Base-by-base conservation (phyloP, 768 basidiomycete genomes). In the Kwoniella heveanensis region DNA sequence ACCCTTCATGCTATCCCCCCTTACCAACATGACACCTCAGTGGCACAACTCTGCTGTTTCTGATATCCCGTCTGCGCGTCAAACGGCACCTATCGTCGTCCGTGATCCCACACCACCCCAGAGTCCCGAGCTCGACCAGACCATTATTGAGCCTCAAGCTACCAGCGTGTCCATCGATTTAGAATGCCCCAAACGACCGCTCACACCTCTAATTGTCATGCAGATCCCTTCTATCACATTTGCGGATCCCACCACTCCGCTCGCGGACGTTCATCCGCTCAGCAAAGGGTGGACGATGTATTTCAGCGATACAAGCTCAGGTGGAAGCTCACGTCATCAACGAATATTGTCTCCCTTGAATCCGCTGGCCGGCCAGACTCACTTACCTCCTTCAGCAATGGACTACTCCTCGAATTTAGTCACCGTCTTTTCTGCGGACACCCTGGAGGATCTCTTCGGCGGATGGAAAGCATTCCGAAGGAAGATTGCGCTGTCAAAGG, bases 401-500 rank as follows among this genome's bases (percentile, higher is more conserved):
- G 61, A 51, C 27, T 76, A 73, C 58, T 67, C 69, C 8, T 64
- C 67, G 25, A 58, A 66, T 24, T 65, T 76, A 13, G 25, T 69
- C 50, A 53, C 48, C 4, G 17, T 76, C 0, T 76, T 76, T 62
- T 61, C 60, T 2, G 57, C 67, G 0, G n/a, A 52, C 21, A 66
- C 47, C 21, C 29, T 72, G 1, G 65, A 62, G 19, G 68, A 76
- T 39, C 49, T 76, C 5, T 58, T 71, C n/a, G 71, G 74, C 1
- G 27, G 39, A 1, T 76, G 68, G 65, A 71, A 69, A 60, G 74
- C 74, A 1, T 64, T 76, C 10, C 47, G 74, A 51, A 32, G 74
- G 52, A 30, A 30, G 12, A 69, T 76, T 21, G 74, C 71, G 1
- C 22, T 21, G 9, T 25, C 51, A 21, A 69, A 68, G 24, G 44